Base-by-base conservation (phyloP, 352 stramenopile species). In the Pythium pyrilobum region DNA sequence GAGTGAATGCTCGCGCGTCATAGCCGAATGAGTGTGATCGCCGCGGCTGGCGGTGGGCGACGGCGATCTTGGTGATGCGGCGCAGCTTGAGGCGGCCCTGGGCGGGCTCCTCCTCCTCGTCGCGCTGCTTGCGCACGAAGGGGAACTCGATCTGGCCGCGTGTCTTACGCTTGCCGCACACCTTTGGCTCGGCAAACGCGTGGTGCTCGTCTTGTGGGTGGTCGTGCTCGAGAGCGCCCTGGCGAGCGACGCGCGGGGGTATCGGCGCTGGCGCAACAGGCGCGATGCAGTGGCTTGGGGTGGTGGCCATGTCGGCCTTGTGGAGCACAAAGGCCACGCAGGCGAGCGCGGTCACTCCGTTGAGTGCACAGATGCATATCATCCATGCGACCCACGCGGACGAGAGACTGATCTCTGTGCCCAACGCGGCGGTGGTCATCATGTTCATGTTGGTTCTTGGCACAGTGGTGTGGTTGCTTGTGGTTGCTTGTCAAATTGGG, bases 91-190 rank as follows among this genome's bases (percentile, higher is more conserved):
- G 33, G 34, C 52, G 59, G n/a, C 53, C 52, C 20, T 67, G 59
- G 9, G 47, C 44, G 31, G 54, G 32, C 5, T 51, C 37, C 18
- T 47, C 33, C 16, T 60, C 44, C 37, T 53, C 33, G 24, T 37
- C 38, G 20, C 39, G 18, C 27, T 52, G 52, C 13, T 23, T 46
- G 31, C 44, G 24, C 4, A 33, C 37, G 16, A 59, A 49, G n/a
- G 56, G 56, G 47, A 74, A 65, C 31, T 52, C 66, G 39, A 34
- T 39, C 23, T 47, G 18, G 0, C 61, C 66, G 27, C 66, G 46
- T n/a, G 24, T 33, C 47, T 68, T 74, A 40, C 66, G 66, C 55
- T 74, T 74, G 38, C 57, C 57, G 20, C 61, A 67, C 12, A 67
- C 24, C 28, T 20, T 12, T 27, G 43, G 28, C 28, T 15, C 15